Percentiles rank a stretch among this genome's conserved stretches.
Conservation (phyloP, 108 stramenopile species). For the Cyclotella cryptica region DNA sequence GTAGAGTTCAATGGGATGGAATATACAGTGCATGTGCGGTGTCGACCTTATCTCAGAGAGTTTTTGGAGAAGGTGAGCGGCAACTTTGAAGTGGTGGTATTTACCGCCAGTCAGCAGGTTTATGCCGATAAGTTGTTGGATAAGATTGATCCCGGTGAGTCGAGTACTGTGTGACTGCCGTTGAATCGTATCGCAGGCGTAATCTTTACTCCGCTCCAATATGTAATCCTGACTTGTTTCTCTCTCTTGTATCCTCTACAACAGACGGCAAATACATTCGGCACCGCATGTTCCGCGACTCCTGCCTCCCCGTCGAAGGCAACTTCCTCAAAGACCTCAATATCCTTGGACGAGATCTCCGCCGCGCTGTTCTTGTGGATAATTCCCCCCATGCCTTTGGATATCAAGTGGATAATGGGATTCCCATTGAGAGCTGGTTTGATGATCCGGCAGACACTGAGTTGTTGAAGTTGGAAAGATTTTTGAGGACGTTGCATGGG, state of each 20-base stretch:
- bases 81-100: slow-evolving; percentile 94
- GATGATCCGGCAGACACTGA: slow-evolving; percentile 94
- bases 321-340: slow-evolving; percentile 93
- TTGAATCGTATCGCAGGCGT: no score
- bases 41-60: slow-evolving; percentile 83
- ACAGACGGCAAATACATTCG: slow-evolving; percentile 86
- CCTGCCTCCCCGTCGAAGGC: slow-evolving; percentile 91
- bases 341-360: slow-evolving; percentile 86
- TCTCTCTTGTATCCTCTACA: no score
- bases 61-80: slow-evolving; percentile 83
- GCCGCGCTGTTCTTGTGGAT: slow-evolving; percentile 91
- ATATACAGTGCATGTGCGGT: slow-evolving; percentile 89
- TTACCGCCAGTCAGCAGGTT: slow-evolving; percentile 95
- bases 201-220: background rate
- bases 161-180: no score
- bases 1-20: slow-evolving; percentile 90
- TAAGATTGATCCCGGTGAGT: slow-evolving; percentile 92
- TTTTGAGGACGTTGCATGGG: slow-evolving; percentile 80
- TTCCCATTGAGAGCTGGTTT: slow-evolving; percentile 98
- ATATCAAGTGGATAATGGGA: slow-evolving; percentile 96
- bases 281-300: slow-evolving; percentile 93
- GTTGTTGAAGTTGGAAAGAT: slow-evolving; percentile 88
- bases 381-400: slow-evolving; percentile 96
- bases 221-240: no score
- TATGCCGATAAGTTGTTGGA: slow-evolving; percentile 95